Evolutionary conservation across 1,139 yeast genomes (phyloP).

Genomic region (Magnusiomyces sp.): DNA sequence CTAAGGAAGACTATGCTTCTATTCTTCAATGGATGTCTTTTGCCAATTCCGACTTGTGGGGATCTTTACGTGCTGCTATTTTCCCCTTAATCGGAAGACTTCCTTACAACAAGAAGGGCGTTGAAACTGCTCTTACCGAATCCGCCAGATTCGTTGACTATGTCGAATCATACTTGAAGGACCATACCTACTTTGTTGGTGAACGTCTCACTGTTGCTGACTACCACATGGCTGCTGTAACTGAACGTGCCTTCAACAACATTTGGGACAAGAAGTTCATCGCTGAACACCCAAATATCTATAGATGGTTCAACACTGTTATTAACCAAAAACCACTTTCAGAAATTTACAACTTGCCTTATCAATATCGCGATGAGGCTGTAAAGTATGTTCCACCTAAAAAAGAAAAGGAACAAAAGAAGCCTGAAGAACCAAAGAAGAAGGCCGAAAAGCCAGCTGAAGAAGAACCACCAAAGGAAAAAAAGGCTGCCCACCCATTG

Average conservation of each 20-base stretch:
- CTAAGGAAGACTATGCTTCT: conserved; percentile 57
- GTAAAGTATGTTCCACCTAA: conserved; percentile 66
- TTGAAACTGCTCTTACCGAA: conserved; percentile 47
- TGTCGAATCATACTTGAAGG: conserved; percentile 38
- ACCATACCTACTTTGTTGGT: conserved; percentile 83
- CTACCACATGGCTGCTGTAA: conserved; percentile 51
- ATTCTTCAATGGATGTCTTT: conserved; percentile 76
- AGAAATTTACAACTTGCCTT: conserved; percentile 36
- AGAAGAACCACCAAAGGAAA: conserved; percentile 38
- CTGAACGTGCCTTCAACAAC: conserved; percentile 56
- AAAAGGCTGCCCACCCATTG: conserved; percentile 86
- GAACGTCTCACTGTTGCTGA: conserved; percentile 88
- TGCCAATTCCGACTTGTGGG: conserved; percentile 61
- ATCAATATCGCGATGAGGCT: conserved; percentile 52
- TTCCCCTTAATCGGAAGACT: conserved; percentile 41
- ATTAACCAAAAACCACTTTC: conserved; percentile 48
- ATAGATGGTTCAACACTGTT: conserved; percentile 84
- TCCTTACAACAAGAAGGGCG: conserved; percentile 75
- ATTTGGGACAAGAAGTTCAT: conserved; percentile 76
- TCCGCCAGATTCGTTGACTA: conserved; percentile 30
- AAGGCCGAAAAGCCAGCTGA: conserved; percentile 11
- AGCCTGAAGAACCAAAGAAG: conserved; percentile 10
- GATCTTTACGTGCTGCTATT: conserved; percentile 35
- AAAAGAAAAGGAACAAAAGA: conserved; percentile 46
- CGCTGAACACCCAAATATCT: conserved; percentile 57